Evolutionary conservation across 2,329 filamentous ascomycete genomes (phyloP).

Genomic region (Curvularia spicifera): DNA sequence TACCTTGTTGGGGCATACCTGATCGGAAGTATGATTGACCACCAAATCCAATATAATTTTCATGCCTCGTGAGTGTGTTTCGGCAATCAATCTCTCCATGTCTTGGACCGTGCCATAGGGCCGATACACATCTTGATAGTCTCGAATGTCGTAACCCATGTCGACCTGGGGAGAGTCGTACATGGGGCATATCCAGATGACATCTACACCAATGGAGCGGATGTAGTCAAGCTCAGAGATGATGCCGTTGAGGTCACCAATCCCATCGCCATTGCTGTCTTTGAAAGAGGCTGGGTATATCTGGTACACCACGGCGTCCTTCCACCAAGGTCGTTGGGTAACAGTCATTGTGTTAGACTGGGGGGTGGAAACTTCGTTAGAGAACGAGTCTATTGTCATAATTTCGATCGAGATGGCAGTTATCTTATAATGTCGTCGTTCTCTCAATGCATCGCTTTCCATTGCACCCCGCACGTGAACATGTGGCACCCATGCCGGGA

Average conservation of each 20-base stretch:
- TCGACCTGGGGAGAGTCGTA: constrained; percentile 57
- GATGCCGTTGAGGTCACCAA: constrained; percentile 65
- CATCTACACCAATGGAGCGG: constrained; percentile 54
- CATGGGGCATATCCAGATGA: constrained; percentile 50
- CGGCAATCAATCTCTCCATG: constrained; percentile 47
- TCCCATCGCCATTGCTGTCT: constrained; percentile 63
- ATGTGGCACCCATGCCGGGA: background rate
- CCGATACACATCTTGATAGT: constrained; percentile 51
- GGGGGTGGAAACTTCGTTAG: background rate
- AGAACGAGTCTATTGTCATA: background rate
- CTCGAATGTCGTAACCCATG: constrained; percentile 50
- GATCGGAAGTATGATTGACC: constrained; percentile 50
- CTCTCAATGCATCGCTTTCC: background rate
- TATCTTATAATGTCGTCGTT: constrained; percentile 15
- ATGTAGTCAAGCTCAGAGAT: constrained; percentile 64
- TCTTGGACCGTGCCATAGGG: constrained; percentile 51
- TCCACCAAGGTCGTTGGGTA: constrained; percentile 60
- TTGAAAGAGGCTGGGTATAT: constrained; percentile 69
- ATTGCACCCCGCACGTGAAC: background rate
- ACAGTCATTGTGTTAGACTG: constrained; percentile 35
- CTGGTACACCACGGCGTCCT: constrained; percentile 66
- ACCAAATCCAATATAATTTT: constrained; percentile 51
- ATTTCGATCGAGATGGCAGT: constrained; percentile 11
- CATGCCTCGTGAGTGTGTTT: constrained; percentile 48
- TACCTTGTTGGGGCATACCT: constrained; percentile 24